Percentiles rank a stretch among this genome's conserved stretches.
These are phyloP conservation scores for Pythium aristosporum DNA, from an alignment of 352 stramenopile genomes.

Conservation along the genomic window DNA sequence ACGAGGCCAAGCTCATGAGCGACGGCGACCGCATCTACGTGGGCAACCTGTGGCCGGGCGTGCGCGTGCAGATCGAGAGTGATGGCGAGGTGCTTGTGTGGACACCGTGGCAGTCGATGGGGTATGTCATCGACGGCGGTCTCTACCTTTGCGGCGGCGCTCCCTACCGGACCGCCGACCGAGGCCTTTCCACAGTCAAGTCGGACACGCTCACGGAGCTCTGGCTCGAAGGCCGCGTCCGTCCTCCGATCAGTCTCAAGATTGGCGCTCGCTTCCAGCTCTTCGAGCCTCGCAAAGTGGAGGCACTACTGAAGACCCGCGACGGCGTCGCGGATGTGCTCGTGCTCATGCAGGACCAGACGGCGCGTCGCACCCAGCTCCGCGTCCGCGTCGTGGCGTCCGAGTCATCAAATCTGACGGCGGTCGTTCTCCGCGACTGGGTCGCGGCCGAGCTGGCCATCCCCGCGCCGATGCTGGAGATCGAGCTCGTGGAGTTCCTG, in stretches of 20 bases:
- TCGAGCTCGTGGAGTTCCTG: conserved; percentile 65
- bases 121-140: conserved; percentile 59
- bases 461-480: conserved; percentile 31
- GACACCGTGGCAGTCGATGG: conserved; percentile 78
- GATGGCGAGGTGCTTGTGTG: conserved; percentile 67
- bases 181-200: conserved; percentile 31
- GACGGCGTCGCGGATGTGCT: conserved; percentile 24
- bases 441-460: conserved; percentile 40
- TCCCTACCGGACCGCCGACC: conserved; percentile 59
- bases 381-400: conserved; percentile 20
- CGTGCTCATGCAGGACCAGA: conserved; percentile 27
- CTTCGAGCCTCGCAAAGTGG: conserved; percentile 15
- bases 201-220: conserved; percentile 36
- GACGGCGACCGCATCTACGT: conserved; percentile 49
- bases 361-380: conserved; percentile 10
- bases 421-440: conserved; percentile 7
- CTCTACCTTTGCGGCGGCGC: conserved; percentile 44
- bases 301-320: conserved; percentile 20
- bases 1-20: conserved; percentile 42
- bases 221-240: conserved; percentile 72
- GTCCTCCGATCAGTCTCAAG: conserved; percentile 31
- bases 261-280: conserved; percentile 12
- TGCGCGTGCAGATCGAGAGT: conserved; percentile 43
- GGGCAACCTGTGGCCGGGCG: conserved; percentile 68
- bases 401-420: conserved; percentile 2